Conservation (phyloP, 1,284 basidiomycete species). For the Heterobasidion irregulare region DNA sequence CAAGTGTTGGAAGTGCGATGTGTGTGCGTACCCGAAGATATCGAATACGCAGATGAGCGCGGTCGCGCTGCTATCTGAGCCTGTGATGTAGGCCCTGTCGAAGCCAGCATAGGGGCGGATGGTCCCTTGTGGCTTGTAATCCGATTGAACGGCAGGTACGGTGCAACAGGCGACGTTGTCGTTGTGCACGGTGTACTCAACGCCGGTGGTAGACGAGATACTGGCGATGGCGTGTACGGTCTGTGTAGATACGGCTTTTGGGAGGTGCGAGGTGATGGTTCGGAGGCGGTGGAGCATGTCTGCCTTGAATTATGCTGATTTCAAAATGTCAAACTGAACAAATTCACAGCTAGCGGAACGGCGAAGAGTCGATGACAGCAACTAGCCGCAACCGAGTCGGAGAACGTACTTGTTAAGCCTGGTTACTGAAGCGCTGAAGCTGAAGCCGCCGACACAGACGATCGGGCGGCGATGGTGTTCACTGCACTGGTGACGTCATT, state of each 20-base stretch:
- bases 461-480: background rate
- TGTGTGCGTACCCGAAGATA: conserved; percentile 46
- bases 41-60: conserved; percentile 56
- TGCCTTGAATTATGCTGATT: background rate
- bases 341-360: too few species aligned
- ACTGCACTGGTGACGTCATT: background rate
- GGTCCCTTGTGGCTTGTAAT: conserved; percentile 43
- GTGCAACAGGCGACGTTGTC: conserved; percentile 53
- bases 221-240: conserved; percentile 7
- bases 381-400: background rate
- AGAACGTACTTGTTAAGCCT: too few species aligned
- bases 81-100: conserved; percentile 43
- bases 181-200: conserved; percentile 31
- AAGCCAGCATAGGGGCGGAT: conserved; percentile 34
- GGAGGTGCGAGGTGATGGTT: conserved; percentile 31
- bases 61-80: conserved; percentile 35
- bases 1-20: background rate
- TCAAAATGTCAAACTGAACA: background rate
- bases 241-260: conserved; percentile 15
- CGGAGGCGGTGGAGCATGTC: conserved; percentile 35
- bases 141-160: conserved; percentile 42
- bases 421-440: too few species aligned
- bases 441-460: too few species aligned
- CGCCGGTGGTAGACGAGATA: conserved; percentile 26
- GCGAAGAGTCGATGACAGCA: background rate